These are phyloP conservation scores for Aphanomyces euteiches DNA, from an alignment of 352 stramenopile genomes.

Conservation along the genomic window DNA sequence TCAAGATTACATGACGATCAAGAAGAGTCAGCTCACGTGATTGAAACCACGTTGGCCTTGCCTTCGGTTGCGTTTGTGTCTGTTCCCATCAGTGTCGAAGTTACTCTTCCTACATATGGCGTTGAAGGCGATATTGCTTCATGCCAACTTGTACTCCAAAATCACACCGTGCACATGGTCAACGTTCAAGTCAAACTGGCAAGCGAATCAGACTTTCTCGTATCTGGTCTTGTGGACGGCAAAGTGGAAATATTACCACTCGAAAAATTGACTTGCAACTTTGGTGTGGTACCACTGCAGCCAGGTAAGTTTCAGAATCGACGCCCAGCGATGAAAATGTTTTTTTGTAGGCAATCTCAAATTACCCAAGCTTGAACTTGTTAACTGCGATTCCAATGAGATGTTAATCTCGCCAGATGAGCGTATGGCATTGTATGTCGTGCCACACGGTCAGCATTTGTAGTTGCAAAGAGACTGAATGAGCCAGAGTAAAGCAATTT, in stretches of 20 bases:
- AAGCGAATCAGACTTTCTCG: conserved; percentile 73
- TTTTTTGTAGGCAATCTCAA: conserved; percentile 12
- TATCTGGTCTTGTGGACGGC: conserved; percentile 66
- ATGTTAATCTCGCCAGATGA: conserved; percentile 12
- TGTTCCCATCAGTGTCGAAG: conserved; percentile 54
- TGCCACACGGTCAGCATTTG: conserved; percentile 13
- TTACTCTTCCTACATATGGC: conserved; percentile 69
- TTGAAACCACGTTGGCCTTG: conserved; percentile 62
- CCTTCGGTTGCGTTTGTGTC: conserved; percentile 66
- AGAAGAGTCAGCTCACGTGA: conserved; percentile 43
- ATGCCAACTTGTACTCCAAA: conserved; percentile 57
- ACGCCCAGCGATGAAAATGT: neutral
- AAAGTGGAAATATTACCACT: conserved; percentile 71
- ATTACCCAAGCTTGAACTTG: conserved; percentile 19
- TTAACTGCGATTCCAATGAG: conserved; percentile 21
- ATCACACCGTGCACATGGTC: conserved; percentile 72
- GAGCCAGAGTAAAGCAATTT: too few species aligned
- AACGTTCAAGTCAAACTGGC: conserved; percentile 65
- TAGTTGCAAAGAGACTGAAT: neutral
- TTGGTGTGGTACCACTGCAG: conserved; percentile 72
- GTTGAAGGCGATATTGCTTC: conserved; percentile 54
- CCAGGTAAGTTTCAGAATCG: conserved; percentile 45
- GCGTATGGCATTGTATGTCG: conserved; percentile 19
- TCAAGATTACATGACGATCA: conserved; percentile 62
- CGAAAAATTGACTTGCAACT: conserved; percentile 55